Base-by-base conservation (phyloP, 495 filamentous ascomycete genomes). In the Daldinia childiae region DNA sequence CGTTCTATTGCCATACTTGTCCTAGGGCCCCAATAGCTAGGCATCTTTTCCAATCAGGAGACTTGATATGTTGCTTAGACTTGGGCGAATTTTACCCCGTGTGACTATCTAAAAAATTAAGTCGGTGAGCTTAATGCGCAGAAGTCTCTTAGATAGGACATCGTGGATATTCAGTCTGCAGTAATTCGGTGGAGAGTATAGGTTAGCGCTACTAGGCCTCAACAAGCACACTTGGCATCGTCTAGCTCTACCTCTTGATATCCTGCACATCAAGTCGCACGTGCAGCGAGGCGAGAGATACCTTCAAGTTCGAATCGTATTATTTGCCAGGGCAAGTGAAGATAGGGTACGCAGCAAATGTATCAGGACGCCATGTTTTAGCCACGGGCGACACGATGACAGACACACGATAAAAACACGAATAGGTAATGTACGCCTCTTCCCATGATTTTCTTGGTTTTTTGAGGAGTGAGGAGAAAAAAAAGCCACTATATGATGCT, bases 81-180 rank as follows among this genome's bases (percentile, higher is more conserved):
- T 62, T 45, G 54, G 69, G 27, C 56, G 58, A 55, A 67, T 60
- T 58, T 52, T 50, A 27, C 36, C 21, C 62, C 59, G 69, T 66
- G 63, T 72, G 69, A 67, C 60, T 51, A 43, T 62, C 36, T 45
- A 15, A 48, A 71, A 61, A 21, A 32, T 43, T 29, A 32, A 56
- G 55, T 56, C 36, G 52, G 52, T 59, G 52, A 38, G 19, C 14
- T 63, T 30, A 32, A 52, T 51, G 8, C 39, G n/a, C 58, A 58
- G 21, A 69, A 70, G 61, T 61, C 43, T 55, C 48, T 36, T 29
- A 41, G 19, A 34, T 24, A 19, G 17, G n/a, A 48, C 17, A 55
- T 45, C 50, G 41, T 62, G 36, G 45, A 55, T 45, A 17, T 55
- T 63, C 27, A 21, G 26, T 32, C 38, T 36, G 26, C 9, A 15